Conservation (phyloP, 1,139 yeast genomes). For the Nakaseomyces nivariensis region DNA sequence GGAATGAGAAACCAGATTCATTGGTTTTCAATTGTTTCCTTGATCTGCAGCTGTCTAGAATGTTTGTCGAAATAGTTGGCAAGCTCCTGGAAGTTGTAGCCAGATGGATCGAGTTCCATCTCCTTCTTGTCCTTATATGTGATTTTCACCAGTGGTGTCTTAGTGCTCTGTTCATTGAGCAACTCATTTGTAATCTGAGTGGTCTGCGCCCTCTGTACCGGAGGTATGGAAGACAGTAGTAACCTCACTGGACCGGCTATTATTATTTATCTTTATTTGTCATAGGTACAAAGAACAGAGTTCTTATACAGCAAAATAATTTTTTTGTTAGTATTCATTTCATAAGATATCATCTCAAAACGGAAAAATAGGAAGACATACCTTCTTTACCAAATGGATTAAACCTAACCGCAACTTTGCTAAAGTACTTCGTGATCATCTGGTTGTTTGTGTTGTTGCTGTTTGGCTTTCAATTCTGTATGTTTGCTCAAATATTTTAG, state of each 20-base stretch:
- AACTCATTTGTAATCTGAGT: constrained; percentile 44
- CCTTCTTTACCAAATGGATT: constrained; percentile 65
- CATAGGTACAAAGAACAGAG: too few relatives aligned
- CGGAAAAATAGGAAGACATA: constrained; percentile 21
- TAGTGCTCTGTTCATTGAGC: constrained; percentile 37
- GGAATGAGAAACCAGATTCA: background rate
- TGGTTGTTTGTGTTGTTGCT: background rate
- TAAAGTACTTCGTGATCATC: constrained; percentile 81
- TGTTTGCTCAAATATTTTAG: too few relatives aligned
- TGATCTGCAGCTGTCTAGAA: constrained; percentile 56
- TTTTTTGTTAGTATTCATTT: too few relatives aligned
- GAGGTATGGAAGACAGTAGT: constrained; percentile 73
- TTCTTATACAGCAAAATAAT: too few relatives aligned
- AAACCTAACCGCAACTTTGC: constrained; percentile 67
- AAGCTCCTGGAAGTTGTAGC: constrained; percentile 43
- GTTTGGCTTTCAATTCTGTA: too few relatives aligned
- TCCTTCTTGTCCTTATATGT: constrained; percentile 73
- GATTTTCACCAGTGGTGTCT: constrained; percentile 55
- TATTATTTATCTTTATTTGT: background rate
- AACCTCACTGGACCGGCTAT: constrained; percentile 69
- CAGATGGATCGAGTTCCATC: constrained; percentile 57
- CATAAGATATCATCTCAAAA: too few relatives aligned
- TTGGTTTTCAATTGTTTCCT: constrained; percentile 47
- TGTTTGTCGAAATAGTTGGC: constrained; percentile 53
- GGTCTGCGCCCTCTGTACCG: constrained; percentile 45